Percentiles rank a stretch among this genome's conserved stretches.
These are phyloP conservation scores for Lyophyllum shimeji DNA, from an alignment of 768 basidiomycete genomes.

Conservation along the genomic window DNA sequence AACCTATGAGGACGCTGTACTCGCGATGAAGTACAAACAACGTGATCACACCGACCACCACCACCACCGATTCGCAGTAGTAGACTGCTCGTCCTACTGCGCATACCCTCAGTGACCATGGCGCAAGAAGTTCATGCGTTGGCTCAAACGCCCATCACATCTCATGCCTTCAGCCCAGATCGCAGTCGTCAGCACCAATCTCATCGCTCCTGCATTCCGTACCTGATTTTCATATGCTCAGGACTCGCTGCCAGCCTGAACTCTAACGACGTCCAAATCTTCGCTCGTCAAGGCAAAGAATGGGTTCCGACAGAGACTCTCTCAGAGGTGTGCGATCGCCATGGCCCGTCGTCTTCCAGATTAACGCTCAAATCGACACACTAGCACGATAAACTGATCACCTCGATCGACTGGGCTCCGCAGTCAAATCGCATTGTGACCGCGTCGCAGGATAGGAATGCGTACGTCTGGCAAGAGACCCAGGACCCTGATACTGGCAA, in stretches of 20 bases:
- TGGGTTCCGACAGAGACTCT: constrained; percentile 78
- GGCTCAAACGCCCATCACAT: constrained; percentile 82
- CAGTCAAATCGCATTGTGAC: constrained; percentile 97
- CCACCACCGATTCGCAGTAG: constrained; percentile 48
- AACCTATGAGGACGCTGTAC: too few species aligned
- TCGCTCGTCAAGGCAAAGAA: constrained; percentile 59
- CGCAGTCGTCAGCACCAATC: constrained; percentile 66
- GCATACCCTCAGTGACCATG: constrained; percentile 31
- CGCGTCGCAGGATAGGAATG: constrained; percentile 97
- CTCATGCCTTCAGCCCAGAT: constrained; percentile 89
- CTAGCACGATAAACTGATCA: constrained; percentile 97
- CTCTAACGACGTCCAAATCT: constrained; percentile 85
- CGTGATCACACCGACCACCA: neutral
- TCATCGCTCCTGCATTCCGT: neutral
- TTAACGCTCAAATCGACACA: neutral
- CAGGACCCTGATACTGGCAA: constrained; percentile 72
- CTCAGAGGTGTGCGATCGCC: constrained; percentile 69
- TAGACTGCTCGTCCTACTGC: constrained; percentile 86
- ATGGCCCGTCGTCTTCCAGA: neutral
- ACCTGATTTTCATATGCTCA: constrained; percentile 29
- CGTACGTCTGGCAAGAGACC: constrained; percentile 94
- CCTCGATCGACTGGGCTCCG: constrained; percentile 98
- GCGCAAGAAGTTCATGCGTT: constrained; percentile 76
- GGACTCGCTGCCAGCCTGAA: constrained; percentile 93
- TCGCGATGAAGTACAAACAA: neutral